Evolutionary conservation across 2,329 filamentous ascomycete genomes (phyloP), one percentile per base, ranked within the genome.

Genomic region (Apiospora sp.): DNA sequence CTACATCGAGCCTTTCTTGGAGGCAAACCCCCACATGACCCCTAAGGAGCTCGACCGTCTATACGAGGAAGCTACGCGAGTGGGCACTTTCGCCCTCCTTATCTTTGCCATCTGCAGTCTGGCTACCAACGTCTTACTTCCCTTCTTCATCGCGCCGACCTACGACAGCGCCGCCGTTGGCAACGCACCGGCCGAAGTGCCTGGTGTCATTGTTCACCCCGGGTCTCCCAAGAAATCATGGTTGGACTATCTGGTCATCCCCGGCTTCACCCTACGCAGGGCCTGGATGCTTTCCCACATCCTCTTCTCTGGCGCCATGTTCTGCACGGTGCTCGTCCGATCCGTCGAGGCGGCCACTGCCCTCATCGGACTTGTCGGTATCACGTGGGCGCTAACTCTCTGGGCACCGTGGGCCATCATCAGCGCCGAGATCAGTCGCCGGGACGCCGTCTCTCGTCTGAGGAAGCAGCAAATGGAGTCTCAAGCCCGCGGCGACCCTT

Each of bases 321-420:
- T 93, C 80, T 90, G 91, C 79, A 97, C 96, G 0, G 91, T 97
- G 72, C 87, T 97, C 73, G 93, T 97, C 51, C 88, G 86, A 54
- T 91, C 90, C 2, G 91, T 94, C 10, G 85, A 89, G 72, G 90
- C 88, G 13, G 96, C 94, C 1, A 97, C 93, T 0, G 87, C 90
- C 1, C 88, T 98, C 46, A 92, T 98, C 72, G 94, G 92, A 1
- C 84, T 96, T 34, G 91, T 97, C 68, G 96, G 96, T 46, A 91
- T 98, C 73, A 95, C 94, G 0, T 98, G 96, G 96, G 95, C 95
- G 30, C 86, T 98, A 78, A 95, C 95, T 1, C 90, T 97, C 37
- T 98, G 96, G 96, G 96, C 95, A 0, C 96, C 96, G 0, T 98
- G 96, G 85, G 95, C 96, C 51, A 93, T 98, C 77, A 98, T 98